phyloP scores from a whole-genome alignment of 1,284 basidiomycete species.

The Termitomyces sp. region DNA sequence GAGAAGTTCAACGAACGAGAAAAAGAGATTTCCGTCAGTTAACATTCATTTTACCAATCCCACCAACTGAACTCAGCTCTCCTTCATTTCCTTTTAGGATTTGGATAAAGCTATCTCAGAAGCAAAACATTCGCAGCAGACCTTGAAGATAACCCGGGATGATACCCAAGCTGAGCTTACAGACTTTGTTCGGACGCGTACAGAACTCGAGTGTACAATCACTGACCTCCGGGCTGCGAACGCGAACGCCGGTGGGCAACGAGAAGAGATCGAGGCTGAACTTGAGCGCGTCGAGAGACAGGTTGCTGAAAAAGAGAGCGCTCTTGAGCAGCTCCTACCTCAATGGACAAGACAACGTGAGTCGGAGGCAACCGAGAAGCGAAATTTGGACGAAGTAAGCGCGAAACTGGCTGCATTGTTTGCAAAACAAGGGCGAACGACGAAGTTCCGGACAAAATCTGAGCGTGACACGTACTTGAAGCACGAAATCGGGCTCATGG shows the following conservation, averaged over 20 bases:
- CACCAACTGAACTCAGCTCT: not conserved
- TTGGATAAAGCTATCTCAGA: constrained; percentile 74
- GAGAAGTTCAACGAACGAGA: constrained; percentile 82
- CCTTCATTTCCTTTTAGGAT: constrained; percentile 36
- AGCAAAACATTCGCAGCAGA: constrained; percentile 66
- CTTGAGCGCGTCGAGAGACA: constrained; percentile 55
- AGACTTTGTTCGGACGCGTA: constrained; percentile 72
- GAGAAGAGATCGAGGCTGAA: constrained; percentile 64
- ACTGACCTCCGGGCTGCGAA: constrained; percentile 70
- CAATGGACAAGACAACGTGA: constrained; percentile 57
- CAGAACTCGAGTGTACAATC: constrained; percentile 82
- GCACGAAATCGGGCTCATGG: constrained; percentile 69
- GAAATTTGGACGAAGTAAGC: constrained; percentile 67
- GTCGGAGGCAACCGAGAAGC: constrained; percentile 63
- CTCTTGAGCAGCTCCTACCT: constrained; percentile 60
- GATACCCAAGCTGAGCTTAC: constrained; percentile 74
- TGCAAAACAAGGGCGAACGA: constrained; percentile 83
- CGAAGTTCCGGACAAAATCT: constrained; percentile 77
- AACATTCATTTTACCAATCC: not conserved
- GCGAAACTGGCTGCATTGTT: constrained; percentile 71
- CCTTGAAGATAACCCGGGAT: constrained; percentile 62
- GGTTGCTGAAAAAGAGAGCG: constrained; percentile 60
- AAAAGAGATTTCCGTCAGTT: constrained; percentile 71
- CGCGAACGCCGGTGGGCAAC: constrained; percentile 56
- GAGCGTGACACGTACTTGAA: constrained; percentile 80